These are phyloP conservation scores for Zoysia pacifica DNA, from an alignment of 176 grass and related monocot species.

Conservation along the genomic window DNA sequence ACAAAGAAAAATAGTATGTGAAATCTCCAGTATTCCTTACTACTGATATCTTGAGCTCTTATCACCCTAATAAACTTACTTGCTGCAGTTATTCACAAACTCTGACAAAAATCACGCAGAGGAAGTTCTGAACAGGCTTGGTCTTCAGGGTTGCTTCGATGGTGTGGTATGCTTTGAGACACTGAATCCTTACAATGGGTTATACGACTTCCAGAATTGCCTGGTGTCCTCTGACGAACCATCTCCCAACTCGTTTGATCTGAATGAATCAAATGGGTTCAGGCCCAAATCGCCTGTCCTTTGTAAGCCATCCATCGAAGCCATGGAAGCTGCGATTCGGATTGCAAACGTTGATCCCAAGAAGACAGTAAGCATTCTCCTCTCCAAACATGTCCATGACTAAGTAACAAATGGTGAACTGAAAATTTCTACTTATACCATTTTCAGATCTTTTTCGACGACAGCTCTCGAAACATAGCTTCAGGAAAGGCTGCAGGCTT, in stretches of 20 bases:
- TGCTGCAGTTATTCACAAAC: conserved; percentile 66
- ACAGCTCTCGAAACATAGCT: conserved; percentile 65
- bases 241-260: conserved; percentile 7
- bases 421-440: not conserved
- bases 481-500: conserved; percentile 67
- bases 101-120: conserved; percentile 57
- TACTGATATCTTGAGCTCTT: not conserved
- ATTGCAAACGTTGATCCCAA: conserved; percentile 57
- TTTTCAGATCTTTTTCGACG: conserved; percentile 71
- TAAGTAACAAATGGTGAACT: not conserved
- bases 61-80: conserved; percentile 11
- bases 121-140: conserved; percentile 52
- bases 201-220: not conserved
- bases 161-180: conserved; percentile 80
- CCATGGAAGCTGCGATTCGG: conserved; percentile 56
- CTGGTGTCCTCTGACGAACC: conserved; percentile 23
- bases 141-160: conserved; percentile 64
- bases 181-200: conserved; percentile 45
- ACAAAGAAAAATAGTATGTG: conserved; percentile 68
- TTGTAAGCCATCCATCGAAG: conserved; percentile 68
- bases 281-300: conserved; percentile 51
- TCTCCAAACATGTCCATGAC: not conserved
- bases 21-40: not conserved
- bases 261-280: conserved; percentile 11
- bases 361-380: conserved; percentile 46